These are phyloP conservation scores for Penicillium sp. DNA, from an alignment of 2,329 filamentous ascomycete genomes.

Conservation along the genomic window DNA sequence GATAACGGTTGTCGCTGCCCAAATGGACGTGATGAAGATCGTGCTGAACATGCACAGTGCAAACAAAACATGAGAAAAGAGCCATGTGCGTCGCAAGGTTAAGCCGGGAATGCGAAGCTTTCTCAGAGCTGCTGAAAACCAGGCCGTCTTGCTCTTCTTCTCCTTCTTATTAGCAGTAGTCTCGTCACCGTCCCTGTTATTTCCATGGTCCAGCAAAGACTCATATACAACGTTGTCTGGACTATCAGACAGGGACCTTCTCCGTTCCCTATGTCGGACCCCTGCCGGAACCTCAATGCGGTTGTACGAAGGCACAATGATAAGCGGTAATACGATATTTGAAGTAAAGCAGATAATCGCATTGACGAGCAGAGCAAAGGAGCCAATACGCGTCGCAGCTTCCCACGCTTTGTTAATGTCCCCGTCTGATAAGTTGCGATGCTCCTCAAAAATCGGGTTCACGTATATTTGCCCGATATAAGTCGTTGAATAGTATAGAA, in stretches of 20 bases:
- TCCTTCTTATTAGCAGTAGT: not conserved
- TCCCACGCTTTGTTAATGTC: constrained; percentile 81
- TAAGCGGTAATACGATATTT: constrained; percentile 79
- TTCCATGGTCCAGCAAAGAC: constrained; percentile 23
- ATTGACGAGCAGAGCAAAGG: constrained; percentile 84
- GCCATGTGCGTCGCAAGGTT: constrained; percentile 84
- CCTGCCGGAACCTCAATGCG: constrained; percentile 13
- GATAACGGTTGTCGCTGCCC: constrained; percentile 71
- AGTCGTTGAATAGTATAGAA: constrained; percentile 91
- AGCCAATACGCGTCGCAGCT: constrained; percentile 78
- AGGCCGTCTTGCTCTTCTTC: constrained; percentile 10
- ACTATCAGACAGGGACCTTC: constrained; percentile 22
- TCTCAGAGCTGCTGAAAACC: constrained; percentile 45
- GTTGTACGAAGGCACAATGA: constrained; percentile 75
- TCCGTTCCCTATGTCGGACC: not conserved
- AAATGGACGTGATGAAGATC: constrained; percentile 68
- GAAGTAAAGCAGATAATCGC: constrained; percentile 77
- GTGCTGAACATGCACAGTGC: constrained; percentile 77
- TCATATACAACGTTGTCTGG: constrained; percentile 30
- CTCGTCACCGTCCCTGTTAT: constrained; percentile 14
- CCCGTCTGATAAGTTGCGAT: constrained; percentile 71
- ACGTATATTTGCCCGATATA: constrained; percentile 93
- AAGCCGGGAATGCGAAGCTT: constrained; percentile 73
- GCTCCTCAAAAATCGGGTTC: constrained; percentile 70
- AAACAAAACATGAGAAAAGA: constrained; percentile 80